These are phyloP conservation scores for Lipomyces yarrowii DNA, from an alignment of 1,139 yeast species.

Conservation along the genomic window DNA sequence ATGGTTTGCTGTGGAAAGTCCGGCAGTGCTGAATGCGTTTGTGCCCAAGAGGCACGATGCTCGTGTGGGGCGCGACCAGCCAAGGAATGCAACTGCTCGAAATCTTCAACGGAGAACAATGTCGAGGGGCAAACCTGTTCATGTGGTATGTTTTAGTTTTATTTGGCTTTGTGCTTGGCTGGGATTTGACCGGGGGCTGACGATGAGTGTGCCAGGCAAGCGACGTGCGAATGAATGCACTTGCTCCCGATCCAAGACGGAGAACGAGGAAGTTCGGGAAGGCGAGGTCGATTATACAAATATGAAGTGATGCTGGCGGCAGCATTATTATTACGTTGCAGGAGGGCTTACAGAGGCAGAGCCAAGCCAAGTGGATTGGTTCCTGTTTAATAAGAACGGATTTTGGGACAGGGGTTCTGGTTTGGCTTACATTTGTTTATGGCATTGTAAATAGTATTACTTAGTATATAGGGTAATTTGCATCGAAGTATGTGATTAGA, in stretches of 20 bases:
- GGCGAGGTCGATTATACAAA: conserved; percentile 50
- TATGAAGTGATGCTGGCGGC: conserved; percentile 35
- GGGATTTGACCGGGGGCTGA: background rate
- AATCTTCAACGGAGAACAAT: conserved; percentile 44
- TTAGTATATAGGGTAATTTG: no score
- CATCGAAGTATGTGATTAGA: no score
- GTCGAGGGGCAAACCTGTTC: conserved; percentile 42
- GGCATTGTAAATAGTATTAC: no score
- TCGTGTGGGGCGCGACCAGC: conserved; percentile 50
- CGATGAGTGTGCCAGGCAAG: conserved; percentile 13
- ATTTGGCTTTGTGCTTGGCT: background rate
- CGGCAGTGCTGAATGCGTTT: conserved; percentile 40
- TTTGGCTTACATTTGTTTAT: no score
- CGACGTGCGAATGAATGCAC: conserved; percentile 46
- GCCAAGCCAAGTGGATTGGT: background rate
- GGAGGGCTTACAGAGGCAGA: background rate
- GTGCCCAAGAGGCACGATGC: conserved; percentile 49
- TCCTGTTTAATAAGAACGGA: background rate
- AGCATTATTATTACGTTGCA: no score
- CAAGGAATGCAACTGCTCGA: conserved; percentile 45
- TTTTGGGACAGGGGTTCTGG: no score
- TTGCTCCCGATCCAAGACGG: conserved; percentile 42
- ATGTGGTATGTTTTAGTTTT: conserved; percentile 42
- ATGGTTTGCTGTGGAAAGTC: conserved; percentile 46
- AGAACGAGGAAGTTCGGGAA: conserved; percentile 42